phyloP scores from a whole-genome alignment of 139 green algal genomes.

The Microglena sp. region DNA sequence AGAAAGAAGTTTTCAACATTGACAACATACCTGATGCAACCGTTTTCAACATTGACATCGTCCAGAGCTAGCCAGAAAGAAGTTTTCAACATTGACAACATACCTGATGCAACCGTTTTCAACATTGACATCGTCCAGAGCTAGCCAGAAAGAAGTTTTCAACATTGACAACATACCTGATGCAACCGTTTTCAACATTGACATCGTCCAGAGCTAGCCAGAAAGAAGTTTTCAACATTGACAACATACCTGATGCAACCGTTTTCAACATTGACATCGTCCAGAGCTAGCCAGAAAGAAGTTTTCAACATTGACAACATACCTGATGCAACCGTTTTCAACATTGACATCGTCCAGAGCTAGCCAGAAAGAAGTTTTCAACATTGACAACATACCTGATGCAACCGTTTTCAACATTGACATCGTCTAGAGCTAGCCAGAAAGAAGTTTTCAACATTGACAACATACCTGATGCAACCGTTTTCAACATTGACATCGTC shows the following conservation, averaged over 20 bases:
- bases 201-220: conserved; percentile 8
- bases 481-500: conserved; percentile 11
- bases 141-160: conserved; percentile 15
- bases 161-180: too few species aligned
- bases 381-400: too few species aligned
- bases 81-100: too few species aligned
- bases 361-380: too few species aligned
- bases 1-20: too few species aligned
- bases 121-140: conserved; percentile 6
- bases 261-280: conserved; percentile 10
- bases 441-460: too few species aligned
- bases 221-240: too few species aligned
- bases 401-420: conserved; percentile 10
- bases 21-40: conserved; percentile 11
- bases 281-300: conserved; percentile 11
- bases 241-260: conserved; percentile 12
- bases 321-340: conserved; percentile 13
- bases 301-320: too few species aligned
- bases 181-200: conserved; percentile 11
- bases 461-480: conserved; percentile 11
- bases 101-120: conserved; percentile 12
- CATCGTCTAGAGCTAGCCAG: conserved; percentile 9
- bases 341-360: conserved; percentile 7
- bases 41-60: conserved; percentile 9
- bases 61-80: conserved; percentile 12